phyloP scores from a whole-genome alignment of 2,329 filamentous ascomycete genomes.

The Ustulina deusta region DNA sequence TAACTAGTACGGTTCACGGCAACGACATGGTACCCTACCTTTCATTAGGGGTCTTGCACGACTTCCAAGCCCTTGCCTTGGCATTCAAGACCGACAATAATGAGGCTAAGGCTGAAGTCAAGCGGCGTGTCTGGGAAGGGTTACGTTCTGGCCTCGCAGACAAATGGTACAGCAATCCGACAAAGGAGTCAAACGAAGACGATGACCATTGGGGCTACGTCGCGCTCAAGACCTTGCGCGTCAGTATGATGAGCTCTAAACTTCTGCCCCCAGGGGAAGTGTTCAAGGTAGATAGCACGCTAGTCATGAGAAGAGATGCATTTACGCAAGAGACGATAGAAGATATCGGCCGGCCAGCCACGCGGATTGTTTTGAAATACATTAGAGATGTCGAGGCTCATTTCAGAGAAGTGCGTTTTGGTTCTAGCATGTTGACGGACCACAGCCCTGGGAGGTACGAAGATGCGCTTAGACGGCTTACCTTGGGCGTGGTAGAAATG shows the following conservation, averaged over 20 bases:
- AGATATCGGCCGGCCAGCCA: slow-evolving; percentile 73
- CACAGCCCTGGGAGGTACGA: slow-evolving; percentile 82
- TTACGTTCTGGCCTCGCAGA: slow-evolving; percentile 71
- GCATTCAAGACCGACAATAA: slow-evolving; percentile 79
- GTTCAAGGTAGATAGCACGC: slow-evolving; percentile 76
- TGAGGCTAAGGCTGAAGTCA: slow-evolving; percentile 74
- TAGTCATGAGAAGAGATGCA: slow-evolving; percentile 74
- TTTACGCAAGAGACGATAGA: slow-evolving; percentile 63
- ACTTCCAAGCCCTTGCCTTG: slow-evolving; percentile 77
- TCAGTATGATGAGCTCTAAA: slow-evolving; percentile 76
- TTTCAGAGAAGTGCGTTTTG: slow-evolving; percentile 78
- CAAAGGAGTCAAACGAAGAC: slow-evolving; percentile 58
- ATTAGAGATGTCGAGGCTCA: slow-evolving; percentile 76
- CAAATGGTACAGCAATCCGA: slow-evolving; percentile 67
- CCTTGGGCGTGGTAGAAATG: slow-evolving; percentile 57
- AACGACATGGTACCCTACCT: slow-evolving; percentile 80
- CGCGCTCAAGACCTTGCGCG: slow-evolving; percentile 73
- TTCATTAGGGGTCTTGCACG: slow-evolving; percentile 78
- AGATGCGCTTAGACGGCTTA: slow-evolving; percentile 72
- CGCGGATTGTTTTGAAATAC: slow-evolving; percentile 76
- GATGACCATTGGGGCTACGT: slow-evolving; percentile 78
- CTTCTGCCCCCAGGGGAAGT: slow-evolving; percentile 82
- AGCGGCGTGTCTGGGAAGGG: slow-evolving; percentile 73
- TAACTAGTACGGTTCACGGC: slow-evolving; percentile 80
- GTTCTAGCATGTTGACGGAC: slow-evolving; percentile 79